Evolutionary conservation across 1,284 basidiomycete species (phyloP).

Genomic region (Apiotrichum brassicae): DNA sequence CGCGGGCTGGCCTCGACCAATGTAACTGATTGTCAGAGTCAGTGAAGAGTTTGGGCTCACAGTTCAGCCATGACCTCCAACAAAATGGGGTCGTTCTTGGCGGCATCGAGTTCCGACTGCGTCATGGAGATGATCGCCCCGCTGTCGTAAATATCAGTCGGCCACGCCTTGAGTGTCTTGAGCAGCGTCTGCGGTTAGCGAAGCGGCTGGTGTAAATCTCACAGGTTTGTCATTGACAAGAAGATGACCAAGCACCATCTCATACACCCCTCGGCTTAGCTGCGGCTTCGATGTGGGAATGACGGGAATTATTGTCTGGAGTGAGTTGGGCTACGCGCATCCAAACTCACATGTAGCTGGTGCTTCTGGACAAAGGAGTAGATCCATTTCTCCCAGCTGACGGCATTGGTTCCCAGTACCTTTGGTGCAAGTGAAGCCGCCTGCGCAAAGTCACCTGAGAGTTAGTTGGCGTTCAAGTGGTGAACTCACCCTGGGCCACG

Average conservation of each 20-base stretch:
- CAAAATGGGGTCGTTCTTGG: constrained; percentile 57
- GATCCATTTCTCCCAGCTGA: constrained; percentile 92
- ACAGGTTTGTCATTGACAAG: constrained; percentile 70
- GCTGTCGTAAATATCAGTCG: constrained; percentile 82
- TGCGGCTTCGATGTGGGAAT: constrained; percentile 77
- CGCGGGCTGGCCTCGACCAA: constrained; percentile 80
- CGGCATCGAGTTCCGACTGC: constrained; percentile 68
- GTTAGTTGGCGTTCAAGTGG: constrained; percentile 4
- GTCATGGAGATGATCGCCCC: constrained; percentile 80
- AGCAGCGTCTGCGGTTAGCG: constrained; percentile 57
- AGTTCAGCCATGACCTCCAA: constrained; percentile 92
- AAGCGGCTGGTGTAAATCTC: constrained; percentile 21
- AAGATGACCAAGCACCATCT: constrained; percentile 88
- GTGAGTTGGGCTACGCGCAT: not conserved
- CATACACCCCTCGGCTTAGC: constrained; percentile 79
- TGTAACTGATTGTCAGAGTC: constrained; percentile 54
- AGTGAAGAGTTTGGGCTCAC: constrained; percentile 25
- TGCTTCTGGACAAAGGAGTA: constrained; percentile 81
- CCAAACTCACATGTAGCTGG: constrained; percentile 61
- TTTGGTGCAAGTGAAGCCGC: constrained; percentile 82
- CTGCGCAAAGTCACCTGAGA: constrained; percentile 65
- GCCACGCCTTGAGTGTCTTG: constrained; percentile 79
- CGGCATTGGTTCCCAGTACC: constrained; percentile 71
- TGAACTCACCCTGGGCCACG: constrained; percentile 59
- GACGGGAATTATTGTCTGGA: constrained; percentile 75